Conservation (phyloP, 2,329 filamentous ascomycete genomes). For the Diaporthe nobilis region DNA sequence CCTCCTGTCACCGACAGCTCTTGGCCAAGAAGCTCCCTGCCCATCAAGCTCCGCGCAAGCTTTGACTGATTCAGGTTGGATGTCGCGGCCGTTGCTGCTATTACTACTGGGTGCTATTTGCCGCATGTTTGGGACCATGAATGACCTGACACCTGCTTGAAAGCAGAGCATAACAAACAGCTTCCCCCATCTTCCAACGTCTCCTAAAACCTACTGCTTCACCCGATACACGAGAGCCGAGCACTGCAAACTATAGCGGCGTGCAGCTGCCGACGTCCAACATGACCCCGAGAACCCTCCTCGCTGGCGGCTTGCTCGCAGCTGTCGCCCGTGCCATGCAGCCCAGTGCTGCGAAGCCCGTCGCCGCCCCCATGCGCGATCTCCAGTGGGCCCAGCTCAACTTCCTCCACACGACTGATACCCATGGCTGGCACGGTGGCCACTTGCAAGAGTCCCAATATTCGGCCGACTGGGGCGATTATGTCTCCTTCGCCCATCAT, state of each 20-base stretch:
- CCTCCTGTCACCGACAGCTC: background rate
- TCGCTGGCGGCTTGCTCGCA: slow-evolving; percentile 57
- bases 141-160: slow-evolving; percentile 20
- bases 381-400: slow-evolving; percentile 95
- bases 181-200: background rate
- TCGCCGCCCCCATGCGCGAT: slow-evolving; percentile 85
- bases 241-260: background rate
- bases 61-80: slow-evolving; percentile 19
- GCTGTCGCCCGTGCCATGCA: slow-evolving; percentile 70
- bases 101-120: background rate
- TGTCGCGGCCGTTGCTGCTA: background rate
- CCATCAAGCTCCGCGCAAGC: slow-evolving; percentile 4
- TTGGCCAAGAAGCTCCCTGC: slow-evolving; percentile 9
- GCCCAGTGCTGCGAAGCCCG: slow-evolving; percentile 83
- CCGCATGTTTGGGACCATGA: background rate
- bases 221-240: slow-evolving; percentile 1
- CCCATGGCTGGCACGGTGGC: slow-evolving; percentile 95
- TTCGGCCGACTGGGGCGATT: slow-evolving; percentile 97
- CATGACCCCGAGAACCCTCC: slow-evolving; percentile 51
- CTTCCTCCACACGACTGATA: slow-evolving; percentile 96
- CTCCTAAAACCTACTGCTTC: background rate
- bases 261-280: slow-evolving; percentile 39
- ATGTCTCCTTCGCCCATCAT: slow-evolving; percentile 90
- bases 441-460: slow-evolving; percentile 96
- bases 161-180: slow-evolving; percentile 7